phyloP scores from a whole-genome alignment of 257 asterid genomes.

The Solanum pimpinellifolium region DNA sequence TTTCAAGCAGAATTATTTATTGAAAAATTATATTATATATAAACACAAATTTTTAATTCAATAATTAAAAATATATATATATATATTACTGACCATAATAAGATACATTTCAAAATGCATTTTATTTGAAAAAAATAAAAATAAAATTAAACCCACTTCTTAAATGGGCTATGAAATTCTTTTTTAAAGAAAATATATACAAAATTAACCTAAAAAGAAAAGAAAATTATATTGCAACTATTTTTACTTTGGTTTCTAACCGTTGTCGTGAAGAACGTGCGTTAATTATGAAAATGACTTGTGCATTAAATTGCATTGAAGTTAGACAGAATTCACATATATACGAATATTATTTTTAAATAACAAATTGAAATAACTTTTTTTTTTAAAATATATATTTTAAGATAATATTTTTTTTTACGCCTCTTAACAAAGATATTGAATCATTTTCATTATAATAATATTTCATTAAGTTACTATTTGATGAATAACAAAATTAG shows the following conservation, averaged over 20 bases:
- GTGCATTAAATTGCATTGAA: background rate
- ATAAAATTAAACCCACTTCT: background rate
- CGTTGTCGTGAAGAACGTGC: background rate
- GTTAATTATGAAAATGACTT: background rate
- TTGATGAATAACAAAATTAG: too few species aligned
- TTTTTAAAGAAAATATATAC: too few species aligned
- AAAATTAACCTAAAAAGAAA: background rate
- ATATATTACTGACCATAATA: too few species aligned
- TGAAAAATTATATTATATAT: too few species aligned
- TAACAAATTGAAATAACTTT: background rate
- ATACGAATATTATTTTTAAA: background rate
- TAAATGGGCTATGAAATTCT: background rate
- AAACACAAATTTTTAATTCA: too few species aligned
- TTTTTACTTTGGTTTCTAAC: background rate
- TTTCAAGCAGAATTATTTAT: too few species aligned
- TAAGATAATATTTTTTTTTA: background rate
- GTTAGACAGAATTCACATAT: background rate
- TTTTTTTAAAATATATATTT: too few species aligned
- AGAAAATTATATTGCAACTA: background rate
- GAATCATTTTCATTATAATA: background rate
- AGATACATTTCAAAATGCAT: background rate
- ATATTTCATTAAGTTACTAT: too few species aligned
- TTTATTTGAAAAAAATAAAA: too few species aligned
- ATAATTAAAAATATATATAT: too few species aligned
- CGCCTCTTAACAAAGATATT: background rate